Evolutionary conservation across 1,139 yeast genomes (phyloP).

Genomic region (Scheffersomyces segobiensis): DNA sequence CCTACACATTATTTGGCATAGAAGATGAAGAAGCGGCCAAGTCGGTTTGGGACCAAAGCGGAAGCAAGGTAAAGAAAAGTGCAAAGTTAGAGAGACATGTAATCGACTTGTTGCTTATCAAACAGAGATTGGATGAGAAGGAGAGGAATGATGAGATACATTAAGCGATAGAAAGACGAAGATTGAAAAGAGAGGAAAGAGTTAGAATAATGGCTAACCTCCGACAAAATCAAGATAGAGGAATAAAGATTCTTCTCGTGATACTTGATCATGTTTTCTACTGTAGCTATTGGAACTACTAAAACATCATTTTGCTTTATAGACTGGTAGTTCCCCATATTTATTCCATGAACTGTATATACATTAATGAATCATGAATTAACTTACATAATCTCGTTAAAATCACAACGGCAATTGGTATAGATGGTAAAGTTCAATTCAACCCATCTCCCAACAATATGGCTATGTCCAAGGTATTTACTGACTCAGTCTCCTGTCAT

Average conservation of each 20-base stretch:
- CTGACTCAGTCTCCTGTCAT: background rate
- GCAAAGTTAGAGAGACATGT: conserved; percentile 46
- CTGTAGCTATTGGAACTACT: no score
- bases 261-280: no score
- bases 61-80: conserved; percentile 28
- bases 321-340: no score
- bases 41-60: conserved; percentile 23
- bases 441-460: background rate
- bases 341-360: background rate
- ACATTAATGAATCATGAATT: background rate
- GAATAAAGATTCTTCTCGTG: no score
- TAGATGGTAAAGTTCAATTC: background rate
- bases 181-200: no score
- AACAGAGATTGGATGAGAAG: conserved; percentile 22
- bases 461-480: background rate
- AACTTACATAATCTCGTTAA: background rate
- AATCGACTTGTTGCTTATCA: conserved; percentile 45
- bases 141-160: background rate
- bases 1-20: conserved; percentile 31
- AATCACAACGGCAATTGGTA: background rate
- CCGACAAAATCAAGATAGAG: background rate
- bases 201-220: background rate
- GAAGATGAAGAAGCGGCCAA: conserved; percentile 17
- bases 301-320: no score
- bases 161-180: no score